Evolutionary conservation across 225 moss, liverwort and hornwort species (phyloP), one percentile per base, ranked within the genome.

Genomic region (Marchantia paleacea): DNA sequence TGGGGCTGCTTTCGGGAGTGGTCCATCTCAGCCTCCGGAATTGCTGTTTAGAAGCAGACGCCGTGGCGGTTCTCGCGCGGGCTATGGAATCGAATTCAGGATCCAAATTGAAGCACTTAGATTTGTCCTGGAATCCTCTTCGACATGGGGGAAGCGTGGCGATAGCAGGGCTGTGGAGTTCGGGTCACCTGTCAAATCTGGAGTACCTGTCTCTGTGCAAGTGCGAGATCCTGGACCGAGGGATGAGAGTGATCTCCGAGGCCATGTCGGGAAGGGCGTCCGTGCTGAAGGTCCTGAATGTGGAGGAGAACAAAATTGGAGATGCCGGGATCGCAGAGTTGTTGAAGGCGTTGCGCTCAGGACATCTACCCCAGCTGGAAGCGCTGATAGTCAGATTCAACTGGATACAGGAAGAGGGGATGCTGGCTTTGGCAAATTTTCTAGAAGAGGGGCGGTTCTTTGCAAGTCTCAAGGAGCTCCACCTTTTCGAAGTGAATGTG

Each of bases 371-470:
- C 10, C 29, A 65, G 52, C 64, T 78, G 29, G 47, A 65, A 25
- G 65, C 19, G 12, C 64, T 78, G 20, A 60, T 7, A 3, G 0
- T 77, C 28, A 0, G 10, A 2, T 7, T 30, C 49, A 77, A 60
- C 51, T 47, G 63, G 29, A 47, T 77, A 19, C 20, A 16, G 4
- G 77, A 78, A 19, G 26, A 13, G 39, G 77, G 77, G 8, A 63
- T 78, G 48, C 15, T 78, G n/a, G 77, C 77, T n/a, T 30, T 78
- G 13, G 77, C 77, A 11, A 13, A 51, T 14, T 49, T 78, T 7
- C 14, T 63, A 8, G 48, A 49, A 50, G 64, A 66, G 20, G 64
- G 77, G 7, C 28, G 12, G 75, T 4, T n/a, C 12, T 48, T 25
- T 50, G 64, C 49, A n/a, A 15, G 22, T 13, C 77, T 78, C 20